Base-by-base conservation (phyloP, 495 filamentous ascomycete genomes). In the Penicillium alfredii region DNA sequence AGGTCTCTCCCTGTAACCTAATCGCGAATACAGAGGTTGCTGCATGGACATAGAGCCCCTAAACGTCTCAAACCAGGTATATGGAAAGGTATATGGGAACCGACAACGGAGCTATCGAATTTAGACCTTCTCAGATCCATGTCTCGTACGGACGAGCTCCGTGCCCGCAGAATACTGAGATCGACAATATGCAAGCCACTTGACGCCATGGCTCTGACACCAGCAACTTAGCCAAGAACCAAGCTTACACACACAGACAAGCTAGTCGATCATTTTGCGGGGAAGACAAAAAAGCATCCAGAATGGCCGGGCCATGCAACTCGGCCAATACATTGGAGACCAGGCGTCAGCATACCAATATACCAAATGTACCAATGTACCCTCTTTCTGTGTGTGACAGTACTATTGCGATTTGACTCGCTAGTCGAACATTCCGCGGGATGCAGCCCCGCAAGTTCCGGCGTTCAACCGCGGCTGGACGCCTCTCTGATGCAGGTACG, bases 151-250 rank as follows among this genome's bases (percentile, higher is more conserved):
- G 11, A 35, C 32, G 18, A 30, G 8, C 15, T 30, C 33, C 12
- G 23, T 35, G 10, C 5, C 20, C 8, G 23, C 9, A 31, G 21
- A 30, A 19, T 38, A n/a, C 8, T 16, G 31, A 28, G 36, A 35
- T 31, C 35, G 10, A 30, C 44, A 33, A 30, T 15, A 48, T 48
- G 44, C 38, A 45, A 45, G 38, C 47, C 44, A 38, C 30, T 27
- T 15, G 9, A 23, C 31, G 25, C 40, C 33, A 45, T 41, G 24
- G 12, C 37, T 29, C 12, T 18, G 20, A 11, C 9, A 30, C n/a
- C 6, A 15, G 24, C n/a, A n/a, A n/a, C n/a, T n/a, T n/a, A n/a
- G n/a, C n/a, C n/a, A n/a, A n/a, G n/a, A n/a, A n/a, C n/a, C n/a
- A n/a, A n/a, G n/a, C n/a, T n/a, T n/a, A n/a, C n/a, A n/a, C n/a